Percentiles rank a stretch among this genome's conserved stretches.
Conservation (phyloP, 1,139 yeast species). For the Suhomyces bokatorum region DNA sequence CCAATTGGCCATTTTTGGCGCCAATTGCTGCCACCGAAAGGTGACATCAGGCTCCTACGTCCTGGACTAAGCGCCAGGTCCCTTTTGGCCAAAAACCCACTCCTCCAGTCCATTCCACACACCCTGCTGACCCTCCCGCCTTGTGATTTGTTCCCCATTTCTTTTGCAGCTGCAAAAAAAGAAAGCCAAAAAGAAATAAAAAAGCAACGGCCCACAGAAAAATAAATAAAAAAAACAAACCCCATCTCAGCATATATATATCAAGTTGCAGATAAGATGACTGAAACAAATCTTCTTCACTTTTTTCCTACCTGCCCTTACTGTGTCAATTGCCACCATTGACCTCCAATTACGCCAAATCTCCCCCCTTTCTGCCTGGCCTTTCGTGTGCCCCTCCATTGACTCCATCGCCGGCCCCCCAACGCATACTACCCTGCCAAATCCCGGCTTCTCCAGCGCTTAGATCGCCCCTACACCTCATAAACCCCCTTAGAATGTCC, state of each 20-base stretch:
- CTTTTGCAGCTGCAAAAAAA: conserved; percentile 12
- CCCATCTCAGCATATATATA: conserved; percentile 11
- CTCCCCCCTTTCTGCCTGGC: neutral
- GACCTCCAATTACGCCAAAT: conserved; percentile 2
- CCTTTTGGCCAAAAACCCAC: neutral
- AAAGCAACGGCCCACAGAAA: conserved; percentile 12
- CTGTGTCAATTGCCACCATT: neutral
- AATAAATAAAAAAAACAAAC: conserved; percentile 8
- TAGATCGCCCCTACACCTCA: neutral
- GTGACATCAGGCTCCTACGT: no score
- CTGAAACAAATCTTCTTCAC: neutral
- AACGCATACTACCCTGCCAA: neutral
- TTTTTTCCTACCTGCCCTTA: neutral
- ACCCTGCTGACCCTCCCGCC: conserved; percentile 10
- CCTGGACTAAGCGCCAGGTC: no score
- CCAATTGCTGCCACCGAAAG: no score
- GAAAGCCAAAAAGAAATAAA: conserved; percentile 7
- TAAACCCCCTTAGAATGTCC: conserved; percentile 1
- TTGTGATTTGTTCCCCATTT: conserved; percentile 11
- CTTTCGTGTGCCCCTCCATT: neutral
- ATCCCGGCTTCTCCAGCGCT: neutral
- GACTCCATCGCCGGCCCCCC: neutral
- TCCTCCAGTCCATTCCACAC: no score
- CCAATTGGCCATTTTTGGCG: no score
- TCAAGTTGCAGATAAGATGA: conserved; percentile 12